Base-by-base conservation (phyloP, 768 basidiomycete genomes). In the Suillus fuscotomentosus region DNA sequence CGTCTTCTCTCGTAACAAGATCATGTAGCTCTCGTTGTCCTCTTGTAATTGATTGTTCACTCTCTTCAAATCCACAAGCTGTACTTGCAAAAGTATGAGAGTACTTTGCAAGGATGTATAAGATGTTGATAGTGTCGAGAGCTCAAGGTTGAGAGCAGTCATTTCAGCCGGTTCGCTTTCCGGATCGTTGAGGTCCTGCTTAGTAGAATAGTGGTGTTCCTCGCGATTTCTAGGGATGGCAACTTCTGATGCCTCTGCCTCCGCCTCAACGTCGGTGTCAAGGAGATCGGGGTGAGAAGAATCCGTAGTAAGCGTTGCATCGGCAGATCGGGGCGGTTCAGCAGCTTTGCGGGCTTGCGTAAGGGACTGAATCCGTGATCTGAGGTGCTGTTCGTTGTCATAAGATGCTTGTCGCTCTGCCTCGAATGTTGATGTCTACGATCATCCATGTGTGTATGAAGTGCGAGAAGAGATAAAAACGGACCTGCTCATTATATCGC, bases 11-110 rank as follows among this genome's bases (percentile, higher is more conserved):
- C 93, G 83, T 31, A 99, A 79, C 45, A 99, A 83, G 66, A 96
- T 93, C 85, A 97, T 94, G 79, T 95, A 99, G 59, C 92, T 92
- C 77, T 97, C 95, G 75, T 98, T 99, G 70, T 99, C 96, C 76
- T 99, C 95, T 76, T 95, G 94, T 47, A 95, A 76, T 67, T 90
- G 87, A 67, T 89, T 85, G 74, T 97, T 97, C 66, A 95, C 90
- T 62, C 91, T 81, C 77, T 95, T 93, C 61, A 98, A 77, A 71
- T 98, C 96, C 41, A 89, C 81, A 13, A 97, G 82, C 71, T 98
- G 95, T 3, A 86, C 84, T 74, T 93, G 91, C 48, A 96, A 80
- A 42, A 95, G 86, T n/a, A 90, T 82, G 11, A 96, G 81, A 36
- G 94, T 95, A 64, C 86, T 91, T 70, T 95, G 88, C 22, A 97